Percentiles rank a stretch among this genome's conserved stretches.
These are phyloP conservation scores for Setaria viridis DNA, from an alignment of 202 grass and related monocot genomes.

Conservation along the genomic window DNA sequence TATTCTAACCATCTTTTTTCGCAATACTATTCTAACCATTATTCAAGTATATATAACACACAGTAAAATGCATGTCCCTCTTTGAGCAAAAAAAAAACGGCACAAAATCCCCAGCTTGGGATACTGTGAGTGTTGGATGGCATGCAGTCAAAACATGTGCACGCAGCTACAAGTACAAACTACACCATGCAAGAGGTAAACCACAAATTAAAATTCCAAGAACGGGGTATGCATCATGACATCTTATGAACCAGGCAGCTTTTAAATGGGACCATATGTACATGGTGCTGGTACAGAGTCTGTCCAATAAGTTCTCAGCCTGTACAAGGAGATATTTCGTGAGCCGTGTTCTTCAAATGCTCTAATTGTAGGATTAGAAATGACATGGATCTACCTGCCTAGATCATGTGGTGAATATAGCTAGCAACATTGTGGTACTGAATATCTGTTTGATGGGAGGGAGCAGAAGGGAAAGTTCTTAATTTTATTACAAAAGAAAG, in stretches of 20 bases:
- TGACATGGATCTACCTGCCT: not conserved
- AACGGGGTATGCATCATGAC: conserved; percentile 1
- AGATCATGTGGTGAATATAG: too few relatives aligned
- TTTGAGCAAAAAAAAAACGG: too few relatives aligned
- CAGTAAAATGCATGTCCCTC: too few relatives aligned
- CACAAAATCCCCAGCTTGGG: not conserved
- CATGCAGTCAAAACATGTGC: not conserved
- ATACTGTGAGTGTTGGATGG: too few relatives aligned
- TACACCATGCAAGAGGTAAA: conserved; percentile 19
- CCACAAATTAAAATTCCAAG: not conserved
- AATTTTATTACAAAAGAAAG: too few relatives aligned
- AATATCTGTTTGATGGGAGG: too few relatives aligned
- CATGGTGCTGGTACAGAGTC: not conserved
- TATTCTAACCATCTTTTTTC: too few relatives aligned
- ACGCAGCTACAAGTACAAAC: not conserved
- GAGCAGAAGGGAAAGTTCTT: too few relatives aligned
- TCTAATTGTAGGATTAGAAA: not conserved
- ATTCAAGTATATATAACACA: too few relatives aligned
- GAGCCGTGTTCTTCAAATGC: not conserved
- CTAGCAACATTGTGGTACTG: too few relatives aligned
- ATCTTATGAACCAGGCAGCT: too few relatives aligned
- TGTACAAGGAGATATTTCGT: not conserved
- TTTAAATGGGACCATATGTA: not conserved
- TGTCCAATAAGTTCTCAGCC: not conserved
- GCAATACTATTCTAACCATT: too few relatives aligned